Evolutionary conservation across 768 basidiomycete genomes (phyloP), one percentile per base, ranked within the genome.

Genomic region (Symmetrospora coprosmae): DNA sequence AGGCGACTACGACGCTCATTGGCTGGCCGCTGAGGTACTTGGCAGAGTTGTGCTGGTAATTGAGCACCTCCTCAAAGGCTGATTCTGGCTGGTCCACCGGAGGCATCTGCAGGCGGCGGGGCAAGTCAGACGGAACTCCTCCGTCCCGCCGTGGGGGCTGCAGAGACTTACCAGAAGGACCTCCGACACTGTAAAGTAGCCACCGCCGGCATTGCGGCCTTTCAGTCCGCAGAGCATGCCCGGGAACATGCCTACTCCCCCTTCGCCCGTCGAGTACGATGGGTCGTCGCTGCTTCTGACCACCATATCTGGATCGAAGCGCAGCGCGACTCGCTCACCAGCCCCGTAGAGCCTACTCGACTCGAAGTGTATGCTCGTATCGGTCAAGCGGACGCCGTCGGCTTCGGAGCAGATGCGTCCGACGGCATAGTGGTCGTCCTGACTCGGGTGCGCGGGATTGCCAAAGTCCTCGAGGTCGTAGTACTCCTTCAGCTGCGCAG

Each of bases 161-260:
- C 35, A 33, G 2, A 16, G 2, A 74, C 84, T 70, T 69, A 96
- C 92, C 65, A 81, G 74, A 35, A 94, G 72, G 8, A 92, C 75
- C 67, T 96, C 89, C 25, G 80, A 80, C 0, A 84, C 91, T 9
- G 81, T 76, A 69, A 96, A 97, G 74, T 82, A 82, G 2, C 82
- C 85, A 4, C 87, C 90, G 1, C 89, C 87, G 1, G 90, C 89
- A 71, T 97, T 97, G 70, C 79, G 80, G 0, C 94, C 94, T 63
- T 81, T 86, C 31, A 96, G 69, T 0, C 84, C 89, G 1, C 84
- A 84, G 50, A 97, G 81, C 28, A 82, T 82, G 2, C 94, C 94
- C 4, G 90, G 88, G 69, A 91, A 97, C 39, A 97, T 70, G 1
- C 86, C 83, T 9, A 83, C 73, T 0, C 82, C 81, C 16, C 78